Evolutionary conservation across 805 yeast genomes (phyloP).

Genomic region (Sungouiella thailandica): DNA sequence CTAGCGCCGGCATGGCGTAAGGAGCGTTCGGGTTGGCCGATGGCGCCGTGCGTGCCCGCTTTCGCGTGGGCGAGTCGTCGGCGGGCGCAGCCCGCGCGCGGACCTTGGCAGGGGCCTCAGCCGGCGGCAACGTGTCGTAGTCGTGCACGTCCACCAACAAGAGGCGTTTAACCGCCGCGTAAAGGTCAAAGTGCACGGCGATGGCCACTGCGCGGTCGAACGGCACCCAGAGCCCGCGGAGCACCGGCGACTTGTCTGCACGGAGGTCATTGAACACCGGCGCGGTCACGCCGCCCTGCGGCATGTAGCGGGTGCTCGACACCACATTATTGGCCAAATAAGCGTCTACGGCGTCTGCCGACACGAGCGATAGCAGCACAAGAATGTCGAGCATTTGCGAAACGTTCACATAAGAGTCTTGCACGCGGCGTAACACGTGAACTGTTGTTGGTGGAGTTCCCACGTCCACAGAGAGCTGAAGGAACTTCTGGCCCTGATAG

Average conservation of each 20-base stretch:
- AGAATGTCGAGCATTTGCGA: constrained; percentile 33
- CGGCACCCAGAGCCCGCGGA: constrained; percentile 39
- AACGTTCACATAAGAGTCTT: constrained; percentile 38
- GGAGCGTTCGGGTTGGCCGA: constrained; percentile 40
- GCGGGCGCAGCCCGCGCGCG: constrained; percentile 1
- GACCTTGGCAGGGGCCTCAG: too few relatives aligned
- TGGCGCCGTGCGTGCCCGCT: constrained; percentile 12
- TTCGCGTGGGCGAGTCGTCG: constrained; percentile 35
- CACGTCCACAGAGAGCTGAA: constrained; percentile 26
- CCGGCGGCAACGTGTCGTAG: constrained; percentile 31
- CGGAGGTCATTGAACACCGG: constrained; percentile 24
- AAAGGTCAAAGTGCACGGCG: constrained; percentile 36
- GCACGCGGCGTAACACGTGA: constrained; percentile 34
- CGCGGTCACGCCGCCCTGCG: constrained; percentile 16
- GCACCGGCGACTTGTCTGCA: constrained; percentile 20
- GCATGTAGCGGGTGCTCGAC: constrained; percentile 26
- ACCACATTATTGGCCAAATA: constrained; percentile 31
- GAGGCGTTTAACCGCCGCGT: constrained; percentile 31
- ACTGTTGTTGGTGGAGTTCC: constrained; percentile 7
- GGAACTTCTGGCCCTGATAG: constrained; percentile 33
- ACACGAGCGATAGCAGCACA: constrained; percentile 22
- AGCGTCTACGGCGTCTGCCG: constrained; percentile 22
- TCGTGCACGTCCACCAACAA: constrained; percentile 43
- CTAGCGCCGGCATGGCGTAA: constrained; percentile 43
- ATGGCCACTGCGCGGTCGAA: constrained; percentile 39